phyloP scores from a whole-genome alignment of 805 yeast species.

The Suhomyces sp. region DNA sequence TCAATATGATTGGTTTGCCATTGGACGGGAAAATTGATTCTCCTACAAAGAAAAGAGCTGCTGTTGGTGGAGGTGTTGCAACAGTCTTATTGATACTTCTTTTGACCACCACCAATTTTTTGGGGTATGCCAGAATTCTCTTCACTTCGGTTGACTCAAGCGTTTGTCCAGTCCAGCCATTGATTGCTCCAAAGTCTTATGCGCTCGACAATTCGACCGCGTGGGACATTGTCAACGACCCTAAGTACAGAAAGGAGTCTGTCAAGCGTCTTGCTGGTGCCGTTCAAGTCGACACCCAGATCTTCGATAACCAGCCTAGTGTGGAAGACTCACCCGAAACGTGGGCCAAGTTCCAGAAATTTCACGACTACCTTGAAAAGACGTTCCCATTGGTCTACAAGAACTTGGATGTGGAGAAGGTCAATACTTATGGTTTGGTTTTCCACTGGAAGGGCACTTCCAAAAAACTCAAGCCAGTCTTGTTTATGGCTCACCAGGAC shows the following conservation, averaged over 20 bases:
- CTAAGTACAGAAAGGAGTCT: conserved; percentile 28
- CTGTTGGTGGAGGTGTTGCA: neutral
- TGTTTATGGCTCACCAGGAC: conserved; percentile 77
- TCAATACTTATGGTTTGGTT: conserved; percentile 63
- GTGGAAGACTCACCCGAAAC: conserved; percentile 51
- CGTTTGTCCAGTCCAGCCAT: conserved; percentile 25
- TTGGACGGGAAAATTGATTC: conserved; percentile 2
- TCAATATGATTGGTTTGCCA: conserved; percentile 9
- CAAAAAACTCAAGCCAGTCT: conserved; percentile 59
- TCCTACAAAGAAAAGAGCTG: neutral
- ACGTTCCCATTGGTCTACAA: conserved; percentile 54
- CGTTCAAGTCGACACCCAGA: conserved; percentile 61
- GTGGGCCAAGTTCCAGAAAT: conserved; percentile 37
- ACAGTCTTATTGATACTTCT: conserved; percentile 12
- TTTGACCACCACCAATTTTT: conserved; percentile 17
- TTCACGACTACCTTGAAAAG: conserved; percentile 51
- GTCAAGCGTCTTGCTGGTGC: conserved; percentile 53
- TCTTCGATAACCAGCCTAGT: conserved; percentile 50
- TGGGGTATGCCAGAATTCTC: conserved; percentile 17
- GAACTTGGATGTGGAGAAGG: conserved; percentile 48
- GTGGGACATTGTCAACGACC: conserved; percentile 23
- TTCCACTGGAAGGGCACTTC: conserved; percentile 57
- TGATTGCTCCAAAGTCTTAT: conserved; percentile 26
- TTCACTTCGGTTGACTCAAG: conserved; percentile 12
- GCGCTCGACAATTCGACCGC: conserved; percentile 31